A percentile compares a stretch with the other conserved stretches of the same genome.
Evolutionary conservation across 306 rosid species (phyloP).

Genomic region (Vigna unguiculata): DNA sequence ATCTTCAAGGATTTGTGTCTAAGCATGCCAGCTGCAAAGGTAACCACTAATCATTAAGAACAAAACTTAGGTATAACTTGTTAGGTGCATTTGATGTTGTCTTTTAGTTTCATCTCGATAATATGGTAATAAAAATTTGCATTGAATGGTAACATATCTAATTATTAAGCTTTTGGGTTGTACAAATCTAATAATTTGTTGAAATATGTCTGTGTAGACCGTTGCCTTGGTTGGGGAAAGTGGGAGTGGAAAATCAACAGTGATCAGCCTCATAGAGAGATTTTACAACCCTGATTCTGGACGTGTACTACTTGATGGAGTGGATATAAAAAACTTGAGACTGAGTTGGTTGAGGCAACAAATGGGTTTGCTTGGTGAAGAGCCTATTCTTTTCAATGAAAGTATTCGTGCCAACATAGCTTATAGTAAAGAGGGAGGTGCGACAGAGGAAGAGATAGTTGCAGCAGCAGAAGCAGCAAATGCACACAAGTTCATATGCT

Average conservation of each 20-base stretch:
- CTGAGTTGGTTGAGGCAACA: conserved; percentile 87
- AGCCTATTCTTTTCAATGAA: conserved; percentile 86
- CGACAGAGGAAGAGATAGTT: conserved; percentile 73
- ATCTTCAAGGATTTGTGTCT: conserved; percentile 70
- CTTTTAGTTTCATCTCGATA: not conserved
- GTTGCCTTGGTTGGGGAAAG: conserved; percentile 96
- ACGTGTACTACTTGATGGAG: conserved; percentile 64
- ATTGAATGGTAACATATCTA: no score
- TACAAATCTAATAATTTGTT: not conserved
- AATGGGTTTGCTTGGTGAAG: conserved; percentile 91
- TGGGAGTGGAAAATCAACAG: conserved; percentile 91
- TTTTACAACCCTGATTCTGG: conserved; percentile 82
- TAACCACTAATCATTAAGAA: conserved; percentile 30
- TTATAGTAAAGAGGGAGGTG: conserved; percentile 65
- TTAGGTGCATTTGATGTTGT: not conserved
- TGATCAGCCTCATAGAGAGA: conserved; percentile 76
- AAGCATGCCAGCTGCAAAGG: conserved; percentile 82
- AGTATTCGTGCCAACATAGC: conserved; percentile 80
- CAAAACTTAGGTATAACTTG: not conserved
- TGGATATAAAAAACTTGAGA: conserved; percentile 55
- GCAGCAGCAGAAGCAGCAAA: conserved; percentile 79
- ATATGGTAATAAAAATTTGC: no score
- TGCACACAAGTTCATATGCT: conserved; percentile 71
- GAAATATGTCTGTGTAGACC: conserved; percentile 54
- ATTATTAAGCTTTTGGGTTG: no score